Conservation (phyloP, 768 basidiomycete genomes). For the Tricholoma sp. region DNA sequence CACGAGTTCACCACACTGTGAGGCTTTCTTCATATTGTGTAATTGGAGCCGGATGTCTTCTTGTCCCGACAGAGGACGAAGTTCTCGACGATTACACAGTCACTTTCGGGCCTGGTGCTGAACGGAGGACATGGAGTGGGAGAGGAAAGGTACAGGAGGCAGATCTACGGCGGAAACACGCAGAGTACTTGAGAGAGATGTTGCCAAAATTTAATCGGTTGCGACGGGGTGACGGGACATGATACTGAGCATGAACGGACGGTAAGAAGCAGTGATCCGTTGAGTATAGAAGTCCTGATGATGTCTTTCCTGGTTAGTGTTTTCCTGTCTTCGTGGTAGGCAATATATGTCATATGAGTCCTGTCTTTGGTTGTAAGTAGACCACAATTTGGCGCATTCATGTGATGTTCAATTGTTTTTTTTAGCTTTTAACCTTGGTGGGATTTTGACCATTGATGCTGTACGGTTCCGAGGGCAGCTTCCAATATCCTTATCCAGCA, state of each 20-base stretch:
- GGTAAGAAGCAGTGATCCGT: background rate
- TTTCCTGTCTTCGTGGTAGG: too few relatives aligned
- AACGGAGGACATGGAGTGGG: constrained; percentile 81
- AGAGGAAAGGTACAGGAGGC: constrained; percentile 78
- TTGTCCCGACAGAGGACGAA: constrained; percentile 78
- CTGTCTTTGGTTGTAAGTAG: too few relatives aligned
- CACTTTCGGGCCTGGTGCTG: constrained; percentile 72
- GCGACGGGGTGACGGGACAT: constrained; percentile 53
- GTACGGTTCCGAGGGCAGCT: too few relatives aligned
- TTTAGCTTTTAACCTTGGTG: too few relatives aligned
- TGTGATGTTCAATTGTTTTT: too few relatives aligned
- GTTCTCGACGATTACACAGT: constrained; percentile 78
- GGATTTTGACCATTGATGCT: too few relatives aligned
- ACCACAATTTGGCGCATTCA: too few relatives aligned
- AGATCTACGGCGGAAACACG: constrained; percentile 81
- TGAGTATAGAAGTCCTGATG: background rate
- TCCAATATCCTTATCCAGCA: too few relatives aligned
- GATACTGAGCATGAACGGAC: constrained; percentile 7
- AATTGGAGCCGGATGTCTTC: constrained; percentile 74
- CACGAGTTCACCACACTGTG: constrained; percentile 80
- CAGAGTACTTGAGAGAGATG: constrained; percentile 90
- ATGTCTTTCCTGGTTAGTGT: background rate
- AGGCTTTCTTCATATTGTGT: constrained; percentile 76
- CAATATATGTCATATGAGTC: too few relatives aligned
- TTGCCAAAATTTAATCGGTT: constrained; percentile 83